A percentile compares a stretch with the other conserved stretches of the same genome.
These are phyloP conservation scores for Emmonsia crescens DNA, from an alignment of 2,329 filamentous ascomycete species.

Conservation along the genomic window DNA sequence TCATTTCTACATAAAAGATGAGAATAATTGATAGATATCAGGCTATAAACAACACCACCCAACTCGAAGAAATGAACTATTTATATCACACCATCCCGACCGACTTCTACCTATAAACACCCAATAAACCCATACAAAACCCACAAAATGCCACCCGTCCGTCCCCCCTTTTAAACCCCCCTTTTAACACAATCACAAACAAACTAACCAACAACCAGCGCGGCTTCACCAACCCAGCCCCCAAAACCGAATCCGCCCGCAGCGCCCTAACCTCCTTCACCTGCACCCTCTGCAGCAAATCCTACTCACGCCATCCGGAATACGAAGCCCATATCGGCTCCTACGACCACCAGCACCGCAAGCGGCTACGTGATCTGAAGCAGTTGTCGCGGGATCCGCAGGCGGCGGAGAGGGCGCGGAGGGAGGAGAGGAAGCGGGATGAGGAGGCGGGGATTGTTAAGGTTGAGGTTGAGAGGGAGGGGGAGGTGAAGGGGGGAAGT, in stretches of 20 bases:
- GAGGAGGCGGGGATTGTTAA: slow-evolving; percentile 31
- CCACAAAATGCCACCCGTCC: slow-evolving; percentile 46
- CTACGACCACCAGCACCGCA: slow-evolving; percentile 93
- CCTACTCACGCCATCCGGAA: slow-evolving; percentile 89
- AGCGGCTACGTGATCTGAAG: slow-evolving; percentile 43
- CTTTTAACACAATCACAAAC: background rate
- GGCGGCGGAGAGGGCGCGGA: slow-evolving; percentile 32
- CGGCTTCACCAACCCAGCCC: slow-evolving; percentile 38
- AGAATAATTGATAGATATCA: too few species aligned
- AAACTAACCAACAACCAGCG: slow-evolving; percentile 23
- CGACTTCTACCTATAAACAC: background rate
- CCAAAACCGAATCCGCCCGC: slow-evolving; percentile 53
- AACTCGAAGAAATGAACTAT: too few species aligned
- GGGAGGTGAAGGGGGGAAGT: slow-evolving; percentile 14
- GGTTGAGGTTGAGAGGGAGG: slow-evolving; percentile 24
- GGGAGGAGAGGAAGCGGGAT: slow-evolving; percentile 33
- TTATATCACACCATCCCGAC: background rate
- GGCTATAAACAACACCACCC: too few species aligned
- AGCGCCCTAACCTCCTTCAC: slow-evolving; percentile 72
- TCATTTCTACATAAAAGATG: too few species aligned
- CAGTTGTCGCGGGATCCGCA: slow-evolving; percentile 35
- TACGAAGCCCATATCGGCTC: slow-evolving; percentile 89
- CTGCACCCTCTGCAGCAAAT: slow-evolving; percentile 81
- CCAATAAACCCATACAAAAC: background rate
- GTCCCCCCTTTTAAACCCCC: slow-evolving; percentile 16